These are phyloP conservation scores for Umbelopsis sp. DNA, from an alignment of 371 early-diverging fungal genomes.

Conservation along the genomic window DNA sequence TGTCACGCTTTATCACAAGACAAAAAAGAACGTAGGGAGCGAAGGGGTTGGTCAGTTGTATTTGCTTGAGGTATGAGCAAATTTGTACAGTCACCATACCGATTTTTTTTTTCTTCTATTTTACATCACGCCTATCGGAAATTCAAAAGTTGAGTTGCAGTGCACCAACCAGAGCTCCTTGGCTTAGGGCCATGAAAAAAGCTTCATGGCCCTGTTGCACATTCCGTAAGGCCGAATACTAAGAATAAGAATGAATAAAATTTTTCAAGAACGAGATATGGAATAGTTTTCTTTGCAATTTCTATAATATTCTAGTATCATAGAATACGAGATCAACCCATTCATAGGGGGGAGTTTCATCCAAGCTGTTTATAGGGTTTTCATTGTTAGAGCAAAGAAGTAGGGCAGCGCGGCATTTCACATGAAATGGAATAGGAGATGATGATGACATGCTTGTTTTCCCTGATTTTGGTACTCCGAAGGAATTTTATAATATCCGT, in stretches of 20 bases:
- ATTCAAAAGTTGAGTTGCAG: slow-evolving; percentile 13
- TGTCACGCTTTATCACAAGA: no score
- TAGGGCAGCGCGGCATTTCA: background rate
- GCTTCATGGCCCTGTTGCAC: slow-evolving; percentile 14
- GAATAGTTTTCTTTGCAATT: background rate
- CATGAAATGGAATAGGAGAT: slow-evolving; percentile 2
- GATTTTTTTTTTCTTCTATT: background rate
- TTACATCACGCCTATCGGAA: slow-evolving; percentile 12
- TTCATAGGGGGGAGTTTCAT: background rate
- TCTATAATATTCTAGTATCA: background rate
- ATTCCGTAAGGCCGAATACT: slow-evolving; percentile 16
- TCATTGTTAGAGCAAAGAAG: slow-evolving; percentile 9
- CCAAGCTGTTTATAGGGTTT: slow-evolving; percentile 13
- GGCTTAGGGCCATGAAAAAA: slow-evolving; percentile 14
- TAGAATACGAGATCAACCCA: background rate
- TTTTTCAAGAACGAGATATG: background rate
- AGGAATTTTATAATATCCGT: slow-evolving; percentile 10
- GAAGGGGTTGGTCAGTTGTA: no score
- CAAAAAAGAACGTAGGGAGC: no score
- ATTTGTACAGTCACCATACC: background rate
- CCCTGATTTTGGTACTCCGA: background rate
- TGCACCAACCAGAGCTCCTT: slow-evolving; percentile 19
- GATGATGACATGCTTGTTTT: slow-evolving; percentile 19
- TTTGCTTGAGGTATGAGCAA: no score
- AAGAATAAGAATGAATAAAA: background rate